Percentiles rank a stretch among this genome's conserved stretches.
Evolutionary conservation across 2,329 filamentous ascomycete genomes (phyloP).

Genomic region (Colletotrichum australisinense): DNA sequence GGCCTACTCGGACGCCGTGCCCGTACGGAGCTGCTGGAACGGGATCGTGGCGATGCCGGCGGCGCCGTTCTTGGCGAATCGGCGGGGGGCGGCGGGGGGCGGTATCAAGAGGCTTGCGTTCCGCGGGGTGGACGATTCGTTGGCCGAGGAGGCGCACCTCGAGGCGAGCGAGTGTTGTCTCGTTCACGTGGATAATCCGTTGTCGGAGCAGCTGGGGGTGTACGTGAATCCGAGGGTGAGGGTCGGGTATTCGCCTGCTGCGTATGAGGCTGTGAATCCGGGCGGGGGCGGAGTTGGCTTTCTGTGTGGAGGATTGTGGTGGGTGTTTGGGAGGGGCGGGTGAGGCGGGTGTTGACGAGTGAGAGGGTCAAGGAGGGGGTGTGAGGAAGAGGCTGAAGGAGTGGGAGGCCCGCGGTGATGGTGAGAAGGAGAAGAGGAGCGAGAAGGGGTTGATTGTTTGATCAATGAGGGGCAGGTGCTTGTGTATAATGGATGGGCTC

Average conservation of each 20-base stretch:
- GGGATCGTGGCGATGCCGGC: slow-evolving; percentile 64
- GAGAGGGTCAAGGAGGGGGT: slow-evolving; percentile 41
- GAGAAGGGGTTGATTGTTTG: slow-evolving; percentile 63
- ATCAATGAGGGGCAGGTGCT: slow-evolving; percentile 73
- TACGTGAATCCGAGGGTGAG: slow-evolving; percentile 77
- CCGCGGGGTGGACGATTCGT: slow-evolving; percentile 71
- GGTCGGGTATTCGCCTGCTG: slow-evolving; percentile 70
- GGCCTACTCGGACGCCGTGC: slow-evolving; percentile 56
- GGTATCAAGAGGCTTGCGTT: slow-evolving; percentile 61
- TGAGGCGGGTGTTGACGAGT: slow-evolving; percentile 55
- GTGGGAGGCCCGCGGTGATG: slow-evolving; percentile 49
- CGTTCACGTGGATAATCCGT: slow-evolving; percentile 77
- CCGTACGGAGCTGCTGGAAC: slow-evolving; percentile 59
- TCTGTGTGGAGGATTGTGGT: slow-evolving; percentile 58
- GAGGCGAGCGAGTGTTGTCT: slow-evolving; percentile 86
- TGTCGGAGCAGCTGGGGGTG: slow-evolving; percentile 64
- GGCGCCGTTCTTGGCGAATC: slow-evolving; percentile 62
- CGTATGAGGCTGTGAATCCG: slow-evolving; percentile 63
- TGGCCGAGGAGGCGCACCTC: slow-evolving; percentile 68
- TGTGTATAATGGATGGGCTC: slow-evolving; percentile 67
- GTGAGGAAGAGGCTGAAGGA: slow-evolving; percentile 51
- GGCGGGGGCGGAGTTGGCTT: slow-evolving; percentile 54
- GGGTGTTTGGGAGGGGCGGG: slow-evolving; percentile 70
- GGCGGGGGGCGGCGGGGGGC: neutral
- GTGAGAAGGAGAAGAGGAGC: slow-evolving; percentile 40